Evolutionary conservation across 345 rosid genomes (phyloP), one percentile per base, ranked within the genome.

Genomic region (Capsella bursapastoris): DNA sequence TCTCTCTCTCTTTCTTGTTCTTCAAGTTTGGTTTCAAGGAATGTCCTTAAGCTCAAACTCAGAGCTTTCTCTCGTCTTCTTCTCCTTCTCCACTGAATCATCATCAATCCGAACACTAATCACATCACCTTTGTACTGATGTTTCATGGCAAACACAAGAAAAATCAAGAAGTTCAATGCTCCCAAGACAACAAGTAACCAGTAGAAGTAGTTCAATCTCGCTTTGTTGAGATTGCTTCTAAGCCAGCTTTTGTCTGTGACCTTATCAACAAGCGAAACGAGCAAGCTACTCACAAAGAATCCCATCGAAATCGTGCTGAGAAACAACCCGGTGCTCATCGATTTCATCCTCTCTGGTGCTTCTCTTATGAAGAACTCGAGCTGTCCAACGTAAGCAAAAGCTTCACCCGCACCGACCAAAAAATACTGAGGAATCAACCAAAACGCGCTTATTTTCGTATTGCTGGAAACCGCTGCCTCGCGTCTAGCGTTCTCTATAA

Each of bases 371-470:
- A 94, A 94, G 79, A 91, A 94, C 84, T 94, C 96, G 27, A 94
- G 97, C 27, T 94, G 93, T 57, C 98, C 96, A 13, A 89, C 96
- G 18, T 94, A 91, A 35, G 85, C 95, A 72, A 94, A 94, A 7
- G 97, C 96, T 63, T 94, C 98, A n/a, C 97, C 98, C 0, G 93
- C 87, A 40, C 97, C 98, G 7, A 91, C 97, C 3, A 91, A 83
- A 78, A 89, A 89, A 69, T 74, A 89, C 57, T 94, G 98, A 1
- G 91, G 88, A 28, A 94, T 82, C 49, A 94, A 80, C 96, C 93
- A 88, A 73, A 88, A 91, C 38, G 94, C 96, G 45, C 92, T 91
- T 41, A 85, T 86, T 48, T 52, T 43, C 1, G 43, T 62, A 13
- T 64, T 25, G 11, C 74, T 47, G 1, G 66, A 64, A 66, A 71